Base-by-base conservation (phyloP, 495 filamentous ascomycete genomes). In the Penicillium tannophilum region DNA sequence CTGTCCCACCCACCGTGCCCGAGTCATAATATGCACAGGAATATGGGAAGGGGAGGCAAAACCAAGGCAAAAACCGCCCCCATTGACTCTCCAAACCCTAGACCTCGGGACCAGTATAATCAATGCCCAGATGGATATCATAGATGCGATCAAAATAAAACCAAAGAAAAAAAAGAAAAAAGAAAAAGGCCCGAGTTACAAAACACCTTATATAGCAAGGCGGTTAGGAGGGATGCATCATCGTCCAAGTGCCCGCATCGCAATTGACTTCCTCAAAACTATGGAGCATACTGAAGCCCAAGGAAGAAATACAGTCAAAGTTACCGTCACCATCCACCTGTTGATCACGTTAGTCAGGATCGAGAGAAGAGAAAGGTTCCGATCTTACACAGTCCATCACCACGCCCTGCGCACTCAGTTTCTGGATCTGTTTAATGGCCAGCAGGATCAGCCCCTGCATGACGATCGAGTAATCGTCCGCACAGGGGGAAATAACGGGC, bases 401-500 rank as follows among this genome's bases (percentile, higher is more conserved):
- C 48, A 89, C 87, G 41, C 84, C 84, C 52, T 82, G 80, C 47
- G 87, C 84, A 56, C 87, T 88, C 59, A 90, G 83, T 63, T 84
- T 83, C 64, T 92, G 93, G 67, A 90, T 88, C 76, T 94, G 90
- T 59, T 87, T 83, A 65, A 95, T 87, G 3, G 89, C 92, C 67
- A 95, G 79, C 54, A 95, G 72, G 11, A 92, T 88, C 58, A 96
- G 74, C 0, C 90, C 91, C 74, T 96, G 91, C 63, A 96, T 74
- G 35, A 94, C 71, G 0, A 80, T 86, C 12, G 87, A 86, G 54
- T 86, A 86, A 63, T 92, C 88, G 10, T 85, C 84, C 1, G 85
- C 83, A 16, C 81, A 82, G 1, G 86, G 84, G 24, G 88, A 86
- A 41, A 93, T 88, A 5, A 94, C 83, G 0, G 90, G 91, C 9